phyloP scores from a whole-genome alignment of 768 basidiomycete species.

The Trametes punicea region DNA sequence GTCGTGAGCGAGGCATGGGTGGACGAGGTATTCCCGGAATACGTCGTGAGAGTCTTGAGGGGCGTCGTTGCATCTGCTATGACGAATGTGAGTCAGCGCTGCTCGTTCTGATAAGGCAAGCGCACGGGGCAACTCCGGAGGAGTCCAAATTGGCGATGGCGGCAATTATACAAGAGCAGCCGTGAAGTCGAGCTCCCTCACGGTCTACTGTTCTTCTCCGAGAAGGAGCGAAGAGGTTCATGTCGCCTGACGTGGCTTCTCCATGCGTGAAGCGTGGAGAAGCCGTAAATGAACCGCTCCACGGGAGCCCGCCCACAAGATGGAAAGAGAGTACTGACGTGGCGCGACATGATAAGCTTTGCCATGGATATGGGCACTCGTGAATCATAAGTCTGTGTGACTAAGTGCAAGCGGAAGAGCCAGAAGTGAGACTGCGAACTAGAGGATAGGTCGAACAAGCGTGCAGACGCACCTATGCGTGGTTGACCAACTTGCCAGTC shows the following conservation, averaged over 20 bases:
- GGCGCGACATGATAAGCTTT: constrained; percentile 32
- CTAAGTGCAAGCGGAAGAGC: constrained; percentile 8
- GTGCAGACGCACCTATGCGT: constrained; percentile 18
- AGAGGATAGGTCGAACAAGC: not conserved
- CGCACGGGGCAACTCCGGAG: not conserved
- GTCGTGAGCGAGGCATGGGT: constrained; percentile 22
- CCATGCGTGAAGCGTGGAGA: constrained; percentile 6
- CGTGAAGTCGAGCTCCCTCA: not conserved
- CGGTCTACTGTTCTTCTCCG: not conserved
- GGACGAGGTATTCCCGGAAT: constrained; percentile 23
- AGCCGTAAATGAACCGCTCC: constrained; percentile 8
- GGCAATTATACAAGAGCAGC: not conserved
- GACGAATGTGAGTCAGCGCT: not conserved
- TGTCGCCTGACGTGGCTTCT: constrained; percentile 7
- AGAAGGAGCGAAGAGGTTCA: not conserved
- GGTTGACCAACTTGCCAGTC: constrained; percentile 26
- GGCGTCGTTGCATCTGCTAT: constrained; percentile 24
- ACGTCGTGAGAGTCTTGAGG: constrained; percentile 23
- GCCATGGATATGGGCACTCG: constrained; percentile 32
- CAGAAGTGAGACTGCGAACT: constrained; percentile 1
- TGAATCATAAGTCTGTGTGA: constrained; percentile 21
- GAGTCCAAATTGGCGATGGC: too few species aligned
- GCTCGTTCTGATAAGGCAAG: not conserved
- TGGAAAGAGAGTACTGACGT: constrained; percentile 23
- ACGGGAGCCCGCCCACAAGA: constrained; percentile 9